Percentiles rank a stretch among this genome's conserved stretches.
These are phyloP conservation scores for Grammothele lineata DNA, from an alignment of 768 basidiomycete species.

Conservation along the genomic window DNA sequence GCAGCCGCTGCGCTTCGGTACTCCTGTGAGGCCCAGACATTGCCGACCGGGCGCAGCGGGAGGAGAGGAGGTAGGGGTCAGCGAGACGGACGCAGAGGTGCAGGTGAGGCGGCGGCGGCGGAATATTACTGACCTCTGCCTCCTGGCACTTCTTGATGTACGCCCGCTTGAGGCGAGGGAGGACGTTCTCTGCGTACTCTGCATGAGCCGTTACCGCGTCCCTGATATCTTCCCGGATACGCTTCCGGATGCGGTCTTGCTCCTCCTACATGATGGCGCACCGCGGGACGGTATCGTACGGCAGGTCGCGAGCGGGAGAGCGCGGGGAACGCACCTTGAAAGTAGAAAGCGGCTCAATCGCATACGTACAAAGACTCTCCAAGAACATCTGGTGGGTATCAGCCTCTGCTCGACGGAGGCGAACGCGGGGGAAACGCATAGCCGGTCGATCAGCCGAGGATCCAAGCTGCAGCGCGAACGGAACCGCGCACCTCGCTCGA, in stretches of 20 bases:
- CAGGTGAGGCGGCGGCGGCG: background rate
- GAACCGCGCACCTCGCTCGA: constrained; percentile 72
- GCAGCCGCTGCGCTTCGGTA: constrained; percentile 55
- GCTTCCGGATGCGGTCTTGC: constrained; percentile 87
- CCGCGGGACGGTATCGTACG: too few relatives aligned
- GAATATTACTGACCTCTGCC: constrained; percentile 58
- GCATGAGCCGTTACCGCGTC: constrained; percentile 70
- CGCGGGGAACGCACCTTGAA: constrained; percentile 49
- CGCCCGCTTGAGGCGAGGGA: constrained; percentile 75
- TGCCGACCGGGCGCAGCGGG: background rate
- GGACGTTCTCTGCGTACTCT: constrained; percentile 74
- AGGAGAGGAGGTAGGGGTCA: too few relatives aligned
- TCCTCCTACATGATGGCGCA: constrained; percentile 78
- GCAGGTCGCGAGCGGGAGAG: too few relatives aligned
- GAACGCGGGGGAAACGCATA: background rate
- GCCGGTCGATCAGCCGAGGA: background rate
- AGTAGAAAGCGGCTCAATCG: constrained; percentile 62
- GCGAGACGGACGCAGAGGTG: constrained; percentile 3
- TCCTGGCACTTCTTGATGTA: constrained; percentile 87
- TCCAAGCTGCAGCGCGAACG: too few relatives aligned
- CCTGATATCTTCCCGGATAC: constrained; percentile 89
- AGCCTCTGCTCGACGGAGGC: constrained; percentile 49
- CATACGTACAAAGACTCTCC: constrained; percentile 62
- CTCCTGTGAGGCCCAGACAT: constrained; percentile 53
- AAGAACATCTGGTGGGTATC: constrained; percentile 80